phyloP scores from a whole-genome alignment of 73 alveolate species.

The Paramecium caudatum region DNA sequence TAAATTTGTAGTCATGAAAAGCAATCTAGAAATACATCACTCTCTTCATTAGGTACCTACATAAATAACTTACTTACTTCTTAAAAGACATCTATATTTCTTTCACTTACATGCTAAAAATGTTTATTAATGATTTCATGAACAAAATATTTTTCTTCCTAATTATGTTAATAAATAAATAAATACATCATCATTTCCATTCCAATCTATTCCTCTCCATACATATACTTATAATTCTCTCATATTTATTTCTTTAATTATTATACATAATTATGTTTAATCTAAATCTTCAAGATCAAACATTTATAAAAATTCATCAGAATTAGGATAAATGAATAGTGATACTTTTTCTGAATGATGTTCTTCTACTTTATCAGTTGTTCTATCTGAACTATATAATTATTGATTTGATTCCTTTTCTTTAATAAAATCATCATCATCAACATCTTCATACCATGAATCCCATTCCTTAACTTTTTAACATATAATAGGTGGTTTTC shows the following conservation, averaged over 20 bases:
- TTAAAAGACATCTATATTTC: neutral
- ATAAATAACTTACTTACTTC: neutral
- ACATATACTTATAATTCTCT: neutral
- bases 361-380: too few species aligned
- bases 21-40: conserved; percentile 60
- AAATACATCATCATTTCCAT: conserved; percentile 1
- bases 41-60: conserved; percentile 54
- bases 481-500: conserved; percentile 1
- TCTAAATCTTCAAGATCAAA: conserved; percentile 64
- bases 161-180: neutral
- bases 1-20: conserved; percentile 18
- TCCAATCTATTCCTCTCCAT: conserved; percentile 52
- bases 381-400: conserved; percentile 40
- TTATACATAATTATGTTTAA: neutral
- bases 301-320: neutral
- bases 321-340: neutral
- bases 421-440: conserved; percentile 41
- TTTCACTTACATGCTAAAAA: neutral
- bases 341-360: neutral
- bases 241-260: neutral
- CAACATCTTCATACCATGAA: conserved; percentile 79
- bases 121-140: neutral
- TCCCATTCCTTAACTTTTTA: conserved; percentile 80
- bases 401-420: conserved; percentile 9
- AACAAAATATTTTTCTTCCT: neutral